Base-by-base conservation (phyloP, 2,329 filamentous ascomycete genomes). In the Zymoseptoria passerinii region DNA sequence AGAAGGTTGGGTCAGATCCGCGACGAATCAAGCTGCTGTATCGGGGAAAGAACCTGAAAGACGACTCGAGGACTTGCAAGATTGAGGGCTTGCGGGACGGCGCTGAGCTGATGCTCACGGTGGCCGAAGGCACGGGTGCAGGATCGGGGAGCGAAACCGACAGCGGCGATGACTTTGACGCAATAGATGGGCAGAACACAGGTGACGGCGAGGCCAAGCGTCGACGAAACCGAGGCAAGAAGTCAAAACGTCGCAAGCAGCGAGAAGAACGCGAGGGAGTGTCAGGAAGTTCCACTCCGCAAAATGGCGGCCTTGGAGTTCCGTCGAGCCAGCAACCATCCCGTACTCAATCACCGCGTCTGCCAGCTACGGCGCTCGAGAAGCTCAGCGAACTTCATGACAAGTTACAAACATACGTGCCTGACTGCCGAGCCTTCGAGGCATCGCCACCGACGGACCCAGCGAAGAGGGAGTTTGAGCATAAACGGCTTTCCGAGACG, bases 401-500 rank as follows among this genome's bases (percentile, higher is more conserved):
- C 35, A 83, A 87, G 65, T 88, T 92, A 67, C 79, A 81, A 50
- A 78, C 76, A 56, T 81, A 88, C 62, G 73, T 86, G n/a, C 87
- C 88, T 0, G 71, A 86, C 6, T 89, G 85, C 66, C 73, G 80
- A 3, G 74, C 84, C 23, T 92, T 84, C 70, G 79, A 81, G 19
- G 76, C 75, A 5, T 76, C 79, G 8, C 86, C 89, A 9, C 89
- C 89, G 0, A 70, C 73, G 3, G 87, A 90, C 54, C 68, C 75
- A 48, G 85, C 86, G 71, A 90, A 88, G 77, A 78, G 82, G 49
- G 81, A 82, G 13, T 88, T 90, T 35, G 87, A 92, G 68, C 86
- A 92, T 71, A 85, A 87, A 70, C 86, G 82, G 70, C 72, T 94
- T 18, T 85, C 83, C 3, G 89, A 94, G 76, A 89, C 86, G 4